Percentiles rank a stretch among this genome's conserved stretches.
Evolutionary conservation across 345 rosid genomes (phyloP).

Genomic region (Pistacia integerrima): DNA sequence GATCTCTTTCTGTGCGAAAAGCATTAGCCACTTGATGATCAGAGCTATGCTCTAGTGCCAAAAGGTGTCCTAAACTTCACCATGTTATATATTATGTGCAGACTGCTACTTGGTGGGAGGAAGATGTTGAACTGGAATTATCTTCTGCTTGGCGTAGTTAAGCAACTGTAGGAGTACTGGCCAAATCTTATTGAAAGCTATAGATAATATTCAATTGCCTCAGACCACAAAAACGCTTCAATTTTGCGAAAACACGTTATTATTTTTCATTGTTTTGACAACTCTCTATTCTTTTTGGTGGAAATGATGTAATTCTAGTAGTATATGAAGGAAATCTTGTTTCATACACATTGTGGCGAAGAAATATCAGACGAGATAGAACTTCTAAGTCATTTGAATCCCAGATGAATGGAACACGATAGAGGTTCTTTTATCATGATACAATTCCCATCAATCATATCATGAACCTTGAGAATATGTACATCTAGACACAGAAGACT

Average conservation of each 20-base stretch:
- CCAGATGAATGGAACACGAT: background rate
- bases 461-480: too few species aligned
- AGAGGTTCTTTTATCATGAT: too few species aligned
- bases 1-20: background rate
- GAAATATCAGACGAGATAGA: background rate
- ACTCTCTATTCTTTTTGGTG: background rate
- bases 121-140: slow-evolving; percentile 73
- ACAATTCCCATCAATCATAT: too few species aligned
- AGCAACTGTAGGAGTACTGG: slow-evolving; percentile 10
- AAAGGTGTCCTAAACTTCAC: background rate
- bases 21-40: background rate
- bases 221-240: too few species aligned
- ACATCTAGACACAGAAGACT: too few species aligned
- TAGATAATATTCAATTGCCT: background rate
- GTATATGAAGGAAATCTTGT: background rate
- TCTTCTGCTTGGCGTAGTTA: slow-evolving; percentile 89
- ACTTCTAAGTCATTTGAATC: background rate
- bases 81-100: slow-evolving; percentile 34
- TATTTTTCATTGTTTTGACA: background rate
- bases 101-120: slow-evolving; percentile 98
- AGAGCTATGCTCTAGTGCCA: background rate
- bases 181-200: background rate
- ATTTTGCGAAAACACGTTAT: background rate
- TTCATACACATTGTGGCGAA: background rate
- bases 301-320: background rate